Evolutionary conservation across 768 basidiomycete species (phyloP).

Genomic region (Tubosaeta sp.): DNA sequence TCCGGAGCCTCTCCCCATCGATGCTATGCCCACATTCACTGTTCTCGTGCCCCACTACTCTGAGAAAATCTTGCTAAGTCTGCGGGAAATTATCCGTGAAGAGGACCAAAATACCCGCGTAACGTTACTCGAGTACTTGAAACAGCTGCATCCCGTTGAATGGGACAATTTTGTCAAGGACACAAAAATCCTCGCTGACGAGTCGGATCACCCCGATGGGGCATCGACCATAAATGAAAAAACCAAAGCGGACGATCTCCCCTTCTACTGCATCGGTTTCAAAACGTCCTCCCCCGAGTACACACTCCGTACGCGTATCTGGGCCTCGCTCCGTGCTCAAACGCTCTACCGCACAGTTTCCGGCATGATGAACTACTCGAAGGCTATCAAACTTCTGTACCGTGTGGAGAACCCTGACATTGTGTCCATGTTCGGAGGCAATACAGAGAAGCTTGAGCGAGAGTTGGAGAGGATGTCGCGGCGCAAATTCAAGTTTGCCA

Average conservation of each 20-base stretch:
- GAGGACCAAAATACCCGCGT: constrained; percentile 96
- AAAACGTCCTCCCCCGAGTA: constrained; percentile 99
- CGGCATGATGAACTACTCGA: constrained; percentile 99
- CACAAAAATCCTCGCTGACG: constrained; percentile 97
- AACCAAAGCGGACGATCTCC: constrained; percentile 84
- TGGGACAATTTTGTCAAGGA: constrained; percentile 99
- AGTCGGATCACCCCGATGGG: constrained; percentile 60
- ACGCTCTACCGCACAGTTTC: constrained; percentile 98
- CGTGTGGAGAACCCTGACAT: constrained; percentile 98
- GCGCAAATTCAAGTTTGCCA: constrained; percentile 96
- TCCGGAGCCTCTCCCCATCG: constrained; percentile 92
- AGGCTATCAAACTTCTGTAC: constrained; percentile 98
- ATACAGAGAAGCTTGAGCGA: constrained; percentile 92
- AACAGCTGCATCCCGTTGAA: constrained; percentile 96
- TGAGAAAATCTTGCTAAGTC: constrained; percentile 94
- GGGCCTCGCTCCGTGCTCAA: constrained; percentile 97
- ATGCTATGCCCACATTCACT: constrained; percentile 99
- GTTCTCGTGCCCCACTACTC: constrained; percentile 99
- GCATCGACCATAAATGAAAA: constrained; percentile 65
- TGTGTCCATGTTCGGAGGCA: constrained; percentile 93
- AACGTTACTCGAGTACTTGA: constrained; percentile 94
- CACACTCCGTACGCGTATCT: constrained; percentile 97
- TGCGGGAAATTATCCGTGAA: constrained; percentile 97
- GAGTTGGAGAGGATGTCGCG: constrained; percentile 96
- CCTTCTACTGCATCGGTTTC: constrained; percentile 99